A percentile compares a stretch with the other conserved stretches of the same genome.
phyloP scores from a whole-genome alignment of 768 basidiomycete species.

The Mycena indigotica region DNA sequence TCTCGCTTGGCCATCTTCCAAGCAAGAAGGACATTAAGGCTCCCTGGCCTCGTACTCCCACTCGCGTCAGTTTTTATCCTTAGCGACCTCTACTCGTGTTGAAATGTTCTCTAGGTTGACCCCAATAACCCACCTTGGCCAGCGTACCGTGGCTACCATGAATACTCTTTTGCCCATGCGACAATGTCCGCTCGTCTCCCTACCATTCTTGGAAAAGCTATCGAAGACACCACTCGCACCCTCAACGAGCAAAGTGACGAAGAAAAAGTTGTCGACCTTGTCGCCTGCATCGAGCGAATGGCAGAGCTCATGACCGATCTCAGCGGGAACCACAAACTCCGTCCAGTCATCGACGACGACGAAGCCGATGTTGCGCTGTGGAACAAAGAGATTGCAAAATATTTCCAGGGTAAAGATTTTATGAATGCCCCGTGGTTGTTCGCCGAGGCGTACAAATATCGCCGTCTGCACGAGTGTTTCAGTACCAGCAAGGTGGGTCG shows the following conservation, averaged over 20 bases:
- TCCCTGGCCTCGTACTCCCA: conserved; percentile 75
- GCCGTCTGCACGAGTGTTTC: conserved; percentile 91
- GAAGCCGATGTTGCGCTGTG: conserved; percentile 92
- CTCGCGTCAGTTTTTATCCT: conserved; percentile 32
- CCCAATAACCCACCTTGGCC: conserved; percentile 86
- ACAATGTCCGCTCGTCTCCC: conserved; percentile 97
- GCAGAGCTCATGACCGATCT: conserved; percentile 86
- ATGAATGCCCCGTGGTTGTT: conserved; percentile 98
- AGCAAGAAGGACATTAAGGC: conserved; percentile 73
- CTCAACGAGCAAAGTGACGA: conserved; percentile 85
- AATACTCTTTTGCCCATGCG: conserved; percentile 85
- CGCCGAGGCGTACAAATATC: conserved; percentile 93
- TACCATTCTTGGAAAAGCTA: conserved; percentile 93
- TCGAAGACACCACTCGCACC: conserved; percentile 87
- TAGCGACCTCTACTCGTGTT: too few relatives aligned
- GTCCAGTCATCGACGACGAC: conserved; percentile 87
- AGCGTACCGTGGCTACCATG: conserved; percentile 78
- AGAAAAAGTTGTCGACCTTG: conserved; percentile 82
- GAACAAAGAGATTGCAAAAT: conserved; percentile 97
- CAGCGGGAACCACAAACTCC: conserved; percentile 78
- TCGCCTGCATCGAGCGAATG: conserved; percentile 86
- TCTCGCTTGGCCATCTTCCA: conserved; percentile 74
- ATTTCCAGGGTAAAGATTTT: conserved; percentile 91
- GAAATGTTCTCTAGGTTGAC: conserved; percentile 29
- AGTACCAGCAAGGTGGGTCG: conserved; percentile 88